Base-by-base conservation (phyloP, 495 filamentous ascomycete genomes). In the Corynascus novoguineensis region DNA sequence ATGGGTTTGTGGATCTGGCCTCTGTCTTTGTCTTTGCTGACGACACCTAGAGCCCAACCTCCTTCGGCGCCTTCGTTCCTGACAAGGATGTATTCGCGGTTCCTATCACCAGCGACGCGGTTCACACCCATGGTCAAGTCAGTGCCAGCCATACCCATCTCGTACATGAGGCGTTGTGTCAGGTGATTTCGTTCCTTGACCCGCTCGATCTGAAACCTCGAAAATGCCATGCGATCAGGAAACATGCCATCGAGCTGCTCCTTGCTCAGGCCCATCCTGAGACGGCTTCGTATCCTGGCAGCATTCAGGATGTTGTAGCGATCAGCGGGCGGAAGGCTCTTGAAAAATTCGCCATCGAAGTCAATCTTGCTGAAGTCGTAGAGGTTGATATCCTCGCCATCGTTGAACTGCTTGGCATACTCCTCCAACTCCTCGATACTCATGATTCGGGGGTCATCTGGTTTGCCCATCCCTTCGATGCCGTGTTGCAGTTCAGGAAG, bases 361-460 rank as follows among this genome's bases (percentile, higher is more conserved):
- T 98, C 95, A 55, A 98, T 98, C 69, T 97, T 97, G 55, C 87
- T 92, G 61, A 97, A 97, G 69, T 98, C 93, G 66, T 97, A 96
- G n/a, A 97, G 75, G 64, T 95, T 95, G 71, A 98, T 88, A 73
- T 97, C 92, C 70, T 97, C 93, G 34, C 92, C 93, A 55, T 82
- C 84, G 60, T 95, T 82, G 60, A 97, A 97, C 62, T 96, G 91
- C 53, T 84, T 75, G 3, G 93, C 90, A 68, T 97, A 98, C 51
- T 92, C 85, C 70, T 97, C 87, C 52, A 98, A 71, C 62, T 98
- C 93, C 59, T 93, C 91, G 12, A 89, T 80, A 35, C 86, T 90
- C 93, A 98, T 97, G 59, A 98, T 88, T 2, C 95, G 84, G 4
- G 90, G 90, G 70, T 98, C 93, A 60, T 96, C 87, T 14, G 88